A percentile compares a stretch with the other conserved stretches of the same genome.
Conservation (phyloP, 1,284 basidiomycete species). For the Tylopilus orsonianus region DNA sequence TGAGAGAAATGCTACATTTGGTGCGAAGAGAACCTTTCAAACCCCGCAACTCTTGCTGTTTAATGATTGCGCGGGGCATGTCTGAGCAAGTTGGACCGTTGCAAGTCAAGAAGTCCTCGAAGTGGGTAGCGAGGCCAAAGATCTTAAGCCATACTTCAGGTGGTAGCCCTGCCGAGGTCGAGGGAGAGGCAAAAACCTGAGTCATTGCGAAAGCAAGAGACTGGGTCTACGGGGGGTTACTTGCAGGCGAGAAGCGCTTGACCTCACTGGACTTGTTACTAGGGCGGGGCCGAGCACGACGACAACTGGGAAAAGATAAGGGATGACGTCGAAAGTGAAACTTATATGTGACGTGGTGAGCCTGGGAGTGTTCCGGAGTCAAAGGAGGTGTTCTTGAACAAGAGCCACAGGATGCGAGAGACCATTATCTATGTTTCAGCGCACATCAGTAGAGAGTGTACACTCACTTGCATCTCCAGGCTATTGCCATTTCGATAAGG, state of each 20-base stretch:
- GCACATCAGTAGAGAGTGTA: too few species aligned
- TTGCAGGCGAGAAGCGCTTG: background rate
- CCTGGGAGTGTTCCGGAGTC: conserved; percentile 17
- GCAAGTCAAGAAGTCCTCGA: conserved; percentile 12
- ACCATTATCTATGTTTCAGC: background rate
- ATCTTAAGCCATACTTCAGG: conserved; percentile 34
- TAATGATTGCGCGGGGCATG: conserved; percentile 21
- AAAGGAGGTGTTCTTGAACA: conserved; percentile 1
- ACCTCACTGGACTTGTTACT: background rate
- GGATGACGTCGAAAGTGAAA: background rate
- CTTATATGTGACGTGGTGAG: conserved; percentile 13
- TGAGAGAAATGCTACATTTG: conserved; percentile 25
- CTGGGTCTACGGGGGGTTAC: background rate
- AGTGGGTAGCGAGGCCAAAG: conserved; percentile 23
- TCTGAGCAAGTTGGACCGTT: conserved; percentile 13
- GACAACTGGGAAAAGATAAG: conserved; percentile 8
- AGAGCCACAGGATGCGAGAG: conserved; percentile 1
- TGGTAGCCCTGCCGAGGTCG: conserved; percentile 15
- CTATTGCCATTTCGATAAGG: background rate
- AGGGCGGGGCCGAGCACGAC: background rate
- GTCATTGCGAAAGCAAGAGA: conserved; percentile 13
- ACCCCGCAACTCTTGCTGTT: conserved; percentile 14
- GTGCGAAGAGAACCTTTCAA: conserved; percentile 26
- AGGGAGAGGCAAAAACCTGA: background rate
- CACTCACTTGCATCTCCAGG: too few species aligned